phyloP scores from a whole-genome alignment of 2,329 filamentous ascomycete species.

The Claviceps quebecensis region DNA sequence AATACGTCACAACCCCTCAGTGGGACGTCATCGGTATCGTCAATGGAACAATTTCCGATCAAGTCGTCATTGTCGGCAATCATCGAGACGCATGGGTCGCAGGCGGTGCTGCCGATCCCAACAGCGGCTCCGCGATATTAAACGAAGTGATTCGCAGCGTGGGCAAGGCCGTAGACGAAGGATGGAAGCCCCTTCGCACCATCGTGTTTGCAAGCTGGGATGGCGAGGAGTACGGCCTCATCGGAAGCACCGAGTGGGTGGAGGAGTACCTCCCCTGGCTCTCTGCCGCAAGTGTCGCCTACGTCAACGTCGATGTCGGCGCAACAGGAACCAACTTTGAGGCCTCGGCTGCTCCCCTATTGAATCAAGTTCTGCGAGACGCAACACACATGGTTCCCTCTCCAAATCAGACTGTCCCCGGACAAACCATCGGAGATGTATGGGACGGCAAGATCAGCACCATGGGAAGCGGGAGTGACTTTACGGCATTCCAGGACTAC shows the following conservation, averaged over 20 bases:
- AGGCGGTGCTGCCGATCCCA: constrained; percentile 72
- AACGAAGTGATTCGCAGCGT: constrained; percentile 69
- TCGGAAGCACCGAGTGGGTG: constrained; percentile 87
- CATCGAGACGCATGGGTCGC: constrained; percentile 84
- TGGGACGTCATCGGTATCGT: constrained; percentile 92
- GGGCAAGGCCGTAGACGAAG: constrained; percentile 50
- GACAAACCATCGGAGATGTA: constrained; percentile 57
- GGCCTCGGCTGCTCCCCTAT: constrained; percentile 56
- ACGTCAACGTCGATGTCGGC: constrained; percentile 75
- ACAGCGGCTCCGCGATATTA: constrained; percentile 65
- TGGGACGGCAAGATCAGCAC: constrained; percentile 49
- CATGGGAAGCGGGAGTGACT: constrained; percentile 62
- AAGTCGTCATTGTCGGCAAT: constrained; percentile 83
- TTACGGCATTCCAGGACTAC: constrained; percentile 61
- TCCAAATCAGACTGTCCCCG: constrained; percentile 60
- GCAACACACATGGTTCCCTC: constrained; percentile 49
- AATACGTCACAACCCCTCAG: constrained; percentile 66
- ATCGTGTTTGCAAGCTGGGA: constrained; percentile 83
- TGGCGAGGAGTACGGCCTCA: constrained; percentile 70
- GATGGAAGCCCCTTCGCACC: constrained; percentile 56
- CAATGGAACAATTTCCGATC: constrained; percentile 71
- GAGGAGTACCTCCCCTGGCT: constrained; percentile 82
- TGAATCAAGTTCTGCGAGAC: constrained; percentile 59
- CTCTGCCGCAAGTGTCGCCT: constrained; percentile 56
- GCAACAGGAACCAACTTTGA: constrained; percentile 49